Evolutionary conservation across 306 rosid genomes (phyloP), one percentile per base, ranked within the genome.

Genomic region (Senna siamea): DNA sequence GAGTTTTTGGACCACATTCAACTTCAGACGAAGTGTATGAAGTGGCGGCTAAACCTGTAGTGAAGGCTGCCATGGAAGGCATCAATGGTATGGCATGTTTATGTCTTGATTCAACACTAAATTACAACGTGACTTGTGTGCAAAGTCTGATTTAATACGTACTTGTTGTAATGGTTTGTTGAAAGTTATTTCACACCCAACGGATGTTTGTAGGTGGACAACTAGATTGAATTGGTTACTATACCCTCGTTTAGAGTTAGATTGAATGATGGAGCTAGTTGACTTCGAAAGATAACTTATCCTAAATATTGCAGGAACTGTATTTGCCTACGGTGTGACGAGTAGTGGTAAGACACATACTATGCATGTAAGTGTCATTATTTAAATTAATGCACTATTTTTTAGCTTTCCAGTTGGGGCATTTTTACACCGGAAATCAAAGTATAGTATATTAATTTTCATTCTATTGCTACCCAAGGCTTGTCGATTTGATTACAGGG

Each of bases 301-400:
- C 56, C 64, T 75, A 67, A 68, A 81, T 69, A 61, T 77, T 81
- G 88, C 92, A 95, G 99, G 99, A 69, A 95, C 98, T n/a, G 99
- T 95, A 76, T 95, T 95, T 79, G 99, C 99, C 46, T 95, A 95
- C 17, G 99, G 99, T 74, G 99, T 95, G 85, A 95, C 98, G 28
- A 95, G 99, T 82, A 95, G 99, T 82, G 99, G 99, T 67, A 95
- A 95, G 87, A 95, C 99, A 38, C 97, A 95, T 90, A 95, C 99
- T 40, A 95, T 95, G 99, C 99, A 95, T 79, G 99, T 95, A 83
- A 84, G 97, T 87, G 77, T 71, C 73, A 34, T 72, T 47, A 32
- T 74, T 55, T 6, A 26, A 56, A 58, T 51, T 35, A 44, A 35
- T 71, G 22, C 37, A 22, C 57, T 65, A 26, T 8, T 54, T 62